Conservation (phyloP, 2,329 filamentous ascomycete genomes). For the Aspergillus sojae region DNA sequence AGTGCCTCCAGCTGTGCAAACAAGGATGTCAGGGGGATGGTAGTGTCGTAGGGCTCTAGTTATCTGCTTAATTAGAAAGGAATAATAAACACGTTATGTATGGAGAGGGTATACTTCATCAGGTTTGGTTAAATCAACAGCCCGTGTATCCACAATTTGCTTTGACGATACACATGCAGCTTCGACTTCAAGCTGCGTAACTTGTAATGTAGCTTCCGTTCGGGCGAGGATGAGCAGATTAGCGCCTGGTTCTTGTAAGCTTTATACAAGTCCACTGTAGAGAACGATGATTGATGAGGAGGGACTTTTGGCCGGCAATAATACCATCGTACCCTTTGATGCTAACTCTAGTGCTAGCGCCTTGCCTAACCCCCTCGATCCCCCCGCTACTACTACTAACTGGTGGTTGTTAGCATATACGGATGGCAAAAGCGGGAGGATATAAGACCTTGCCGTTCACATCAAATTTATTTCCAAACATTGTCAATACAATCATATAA, state of each 20-base stretch:
- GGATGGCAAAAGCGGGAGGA: background rate
- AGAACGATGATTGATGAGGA: background rate
- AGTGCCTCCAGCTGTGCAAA: constrained; percentile 22
- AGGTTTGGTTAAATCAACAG: constrained; percentile 7
- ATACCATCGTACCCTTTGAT: constrained; percentile 3
- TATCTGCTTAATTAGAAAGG: background rate
- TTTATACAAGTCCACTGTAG: background rate
- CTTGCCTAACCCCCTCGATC: constrained; percentile 11
- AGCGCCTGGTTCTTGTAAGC: constrained; percentile 3
- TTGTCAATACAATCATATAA: background rate
- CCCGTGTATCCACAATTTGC: constrained; percentile 7
- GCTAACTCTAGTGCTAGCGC: constrained; percentile 8
- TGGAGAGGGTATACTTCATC: background rate
- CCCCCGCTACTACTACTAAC: constrained; percentile 9
- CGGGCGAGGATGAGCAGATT: constrained; percentile 11
- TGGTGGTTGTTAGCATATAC: background rate
- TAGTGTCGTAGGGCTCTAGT: constrained; percentile 1
- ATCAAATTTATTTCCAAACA: constrained; percentile 4
- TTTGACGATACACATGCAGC: constrained; percentile 4
- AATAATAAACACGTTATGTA: background rate
- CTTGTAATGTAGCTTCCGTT: background rate
- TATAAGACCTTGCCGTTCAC: constrained; percentile 8
- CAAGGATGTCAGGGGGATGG: constrained; percentile 16
- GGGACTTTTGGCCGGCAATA: too few relatives aligned
- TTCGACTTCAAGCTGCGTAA: constrained; percentile 6